Percentiles rank a stretch among this genome's conserved stretches.
These are phyloP conservation scores for Colletotrichum spaethianum DNA, from an alignment of 2,329 filamentous ascomycete species.

Conservation along the genomic window DNA sequence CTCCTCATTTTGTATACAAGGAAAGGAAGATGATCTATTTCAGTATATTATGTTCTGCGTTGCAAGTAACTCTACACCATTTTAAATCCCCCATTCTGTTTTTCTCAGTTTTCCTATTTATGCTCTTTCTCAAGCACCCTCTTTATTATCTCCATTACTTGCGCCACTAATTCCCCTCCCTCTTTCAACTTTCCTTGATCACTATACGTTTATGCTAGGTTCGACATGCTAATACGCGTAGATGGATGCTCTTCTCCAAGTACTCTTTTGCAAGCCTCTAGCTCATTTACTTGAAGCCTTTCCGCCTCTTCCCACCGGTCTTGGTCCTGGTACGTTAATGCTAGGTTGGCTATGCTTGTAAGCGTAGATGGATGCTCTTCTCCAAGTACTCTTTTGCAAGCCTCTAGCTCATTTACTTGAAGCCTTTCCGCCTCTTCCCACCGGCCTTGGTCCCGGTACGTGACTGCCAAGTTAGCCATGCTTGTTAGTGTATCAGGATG, in stretches of 20 bases:
- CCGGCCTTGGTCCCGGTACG: background rate
- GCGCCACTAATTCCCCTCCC: too few species aligned
- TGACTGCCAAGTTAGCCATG: background rate
- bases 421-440: background rate
- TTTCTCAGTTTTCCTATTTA: background rate
- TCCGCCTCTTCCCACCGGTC: background rate
- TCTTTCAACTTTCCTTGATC: background rate
- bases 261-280: background rate
- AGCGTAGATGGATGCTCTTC: slow-evolving; percentile 5
- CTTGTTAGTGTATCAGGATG: background rate
- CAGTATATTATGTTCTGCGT: background rate
- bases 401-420: background rate
- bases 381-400: background rate
- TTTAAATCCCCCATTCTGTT: background rate
- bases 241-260: background rate
- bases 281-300: background rate
- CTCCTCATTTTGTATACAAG: too few species aligned
- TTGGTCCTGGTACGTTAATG: background rate
- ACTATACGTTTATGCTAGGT: background rate
- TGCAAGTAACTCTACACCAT: too few species aligned
- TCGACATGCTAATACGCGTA: background rate
- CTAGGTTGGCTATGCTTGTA: background rate
- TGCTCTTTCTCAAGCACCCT: background rate
- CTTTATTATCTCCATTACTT: background rate
- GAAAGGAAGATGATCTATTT: fast-evolving